Conservation (phyloP, 2,329 filamentous ascomycete species). For the Fusarium transvaalense region DNA sequence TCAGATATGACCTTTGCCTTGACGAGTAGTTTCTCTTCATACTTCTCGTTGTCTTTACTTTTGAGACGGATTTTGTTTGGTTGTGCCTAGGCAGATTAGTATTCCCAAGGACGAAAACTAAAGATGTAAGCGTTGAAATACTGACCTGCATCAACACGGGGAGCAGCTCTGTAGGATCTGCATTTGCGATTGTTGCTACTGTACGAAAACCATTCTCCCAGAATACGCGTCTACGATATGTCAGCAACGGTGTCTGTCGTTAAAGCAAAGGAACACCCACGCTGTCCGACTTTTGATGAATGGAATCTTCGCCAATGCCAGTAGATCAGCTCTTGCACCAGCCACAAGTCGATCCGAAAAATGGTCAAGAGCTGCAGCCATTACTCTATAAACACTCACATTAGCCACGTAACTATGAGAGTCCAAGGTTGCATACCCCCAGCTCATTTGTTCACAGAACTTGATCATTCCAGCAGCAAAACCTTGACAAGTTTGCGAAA, state of each 20-base stretch:
- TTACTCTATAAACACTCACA: slow-evolving; percentile 63
- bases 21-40: slow-evolving; percentile 71
- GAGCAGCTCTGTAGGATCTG: slow-evolving; percentile 74
- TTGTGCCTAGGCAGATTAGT: slow-evolving; percentile 65
- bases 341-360: slow-evolving; percentile 80
- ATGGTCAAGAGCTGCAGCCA: slow-evolving; percentile 79
- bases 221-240: slow-evolving; percentile 64
- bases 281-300: slow-evolving; percentile 84
- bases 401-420: slow-evolving; percentile 25
- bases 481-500: slow-evolving; percentile 80
- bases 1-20: slow-evolving; percentile 77
- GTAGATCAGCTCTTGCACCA: slow-evolving; percentile 76
- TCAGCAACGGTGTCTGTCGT: slow-evolving; percentile 10
- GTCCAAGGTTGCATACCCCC: slow-evolving; percentile 63
- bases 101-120: background rate
- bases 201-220: slow-evolving; percentile 82
- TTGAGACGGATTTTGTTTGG: slow-evolving; percentile 72
- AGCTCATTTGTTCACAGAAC: slow-evolving; percentile 82
- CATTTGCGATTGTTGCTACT: slow-evolving; percentile 75
- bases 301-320: slow-evolving; percentile 77
- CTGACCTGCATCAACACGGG: slow-evolving; percentile 78
- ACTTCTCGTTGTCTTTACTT: slow-evolving; percentile 67
- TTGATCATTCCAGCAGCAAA: slow-evolving; percentile 85
- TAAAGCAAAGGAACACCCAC: slow-evolving; percentile 52
- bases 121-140: slow-evolving; percentile 6